phyloP scores from a whole-genome alignment of 768 basidiomycete genomes.

The Termitomyces sp. region DNA sequence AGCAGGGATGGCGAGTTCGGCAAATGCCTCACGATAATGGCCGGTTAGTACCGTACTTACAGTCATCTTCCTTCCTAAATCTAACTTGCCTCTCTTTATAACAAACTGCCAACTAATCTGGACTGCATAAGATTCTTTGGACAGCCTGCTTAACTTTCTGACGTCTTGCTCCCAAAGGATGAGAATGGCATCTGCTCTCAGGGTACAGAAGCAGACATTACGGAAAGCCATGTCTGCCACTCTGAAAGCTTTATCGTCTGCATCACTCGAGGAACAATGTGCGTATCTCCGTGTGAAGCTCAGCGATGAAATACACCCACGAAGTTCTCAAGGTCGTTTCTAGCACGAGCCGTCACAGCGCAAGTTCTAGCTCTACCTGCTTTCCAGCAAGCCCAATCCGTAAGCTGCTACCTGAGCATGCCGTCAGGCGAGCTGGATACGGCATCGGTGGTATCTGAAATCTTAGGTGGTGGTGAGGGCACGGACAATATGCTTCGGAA shows the following conservation, averaged over 20 bases:
- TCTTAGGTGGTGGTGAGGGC: conserved; percentile 52
- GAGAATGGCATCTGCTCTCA: conserved; percentile 19
- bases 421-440: conserved; percentile 70
- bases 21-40: no score
- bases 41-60: background rate
- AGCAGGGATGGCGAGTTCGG: background rate
- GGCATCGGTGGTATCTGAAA: conserved; percentile 39
- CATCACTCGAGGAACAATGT: conserved; percentile 63
- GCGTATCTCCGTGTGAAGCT: conserved; percentile 7
- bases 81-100: background rate
- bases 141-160: background rate
- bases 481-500: background rate
- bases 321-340: background rate
- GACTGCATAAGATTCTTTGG: background rate
- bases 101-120: background rate
- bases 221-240: conserved; percentile 45
- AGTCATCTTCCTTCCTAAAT: background rate
- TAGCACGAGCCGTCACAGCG: conserved; percentile 45
- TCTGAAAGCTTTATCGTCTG: conserved; percentile 40
- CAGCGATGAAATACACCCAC: background rate
- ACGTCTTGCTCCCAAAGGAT: background rate
- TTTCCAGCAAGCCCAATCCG: conserved; percentile 43
- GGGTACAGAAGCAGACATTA: conserved; percentile 51
- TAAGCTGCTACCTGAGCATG: conserved; percentile 84
- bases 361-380: conserved; percentile 47